These are phyloP conservation scores for Pseudonitzschia delicatissima DNA, from an alignment of 108 stramenopile genomes.

Conservation along the genomic window DNA sequence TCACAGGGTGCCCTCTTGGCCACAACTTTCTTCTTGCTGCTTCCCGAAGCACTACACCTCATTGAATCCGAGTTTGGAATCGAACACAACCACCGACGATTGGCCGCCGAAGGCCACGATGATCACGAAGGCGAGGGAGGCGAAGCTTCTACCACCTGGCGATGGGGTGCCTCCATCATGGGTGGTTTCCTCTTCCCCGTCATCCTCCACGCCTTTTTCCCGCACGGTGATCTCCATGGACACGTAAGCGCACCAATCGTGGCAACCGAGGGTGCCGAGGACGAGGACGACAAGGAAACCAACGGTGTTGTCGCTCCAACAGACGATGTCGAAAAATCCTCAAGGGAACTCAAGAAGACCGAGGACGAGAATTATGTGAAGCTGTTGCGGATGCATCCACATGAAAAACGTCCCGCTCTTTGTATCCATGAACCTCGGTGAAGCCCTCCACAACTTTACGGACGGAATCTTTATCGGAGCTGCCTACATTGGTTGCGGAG, in stretches of 20 bases:
- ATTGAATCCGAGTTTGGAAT: slow-evolving; percentile 12
- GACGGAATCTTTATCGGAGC: slow-evolving; percentile 85
- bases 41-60: slow-evolving; percentile 56
- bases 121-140: slow-evolving; percentile 39
- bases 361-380: slow-evolving; percentile 1
- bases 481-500: slow-evolving; percentile 59
- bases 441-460: slow-evolving; percentile 76
- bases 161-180: slow-evolving; percentile 63
- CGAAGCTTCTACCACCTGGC: slow-evolving; percentile 45
- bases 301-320: background rate
- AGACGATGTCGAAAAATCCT: too few species aligned
- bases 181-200: slow-evolving; percentile 69
- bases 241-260: slow-evolving; percentile 10
- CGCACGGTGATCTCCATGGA: slow-evolving; percentile 7
- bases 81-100: slow-evolving; percentile 30
- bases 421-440: slow-evolving; percentile 47
- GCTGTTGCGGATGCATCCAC: background rate
- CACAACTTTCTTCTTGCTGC: slow-evolving; percentile 59
- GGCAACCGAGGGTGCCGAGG: slow-evolving; percentile 8
- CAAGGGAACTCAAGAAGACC: too few species aligned
- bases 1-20: slow-evolving; percentile 55
- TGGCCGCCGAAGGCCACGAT: slow-evolving; percentile 31
- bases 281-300: slow-evolving; percentile 12
- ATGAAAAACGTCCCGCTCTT: background rate
- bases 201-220: slow-evolving; percentile 49